These are phyloP conservation scores for Cylindricascospora bacillispora DNA, from an alignment of 1,139 yeast genomes.

Conservation along the genomic window DNA sequence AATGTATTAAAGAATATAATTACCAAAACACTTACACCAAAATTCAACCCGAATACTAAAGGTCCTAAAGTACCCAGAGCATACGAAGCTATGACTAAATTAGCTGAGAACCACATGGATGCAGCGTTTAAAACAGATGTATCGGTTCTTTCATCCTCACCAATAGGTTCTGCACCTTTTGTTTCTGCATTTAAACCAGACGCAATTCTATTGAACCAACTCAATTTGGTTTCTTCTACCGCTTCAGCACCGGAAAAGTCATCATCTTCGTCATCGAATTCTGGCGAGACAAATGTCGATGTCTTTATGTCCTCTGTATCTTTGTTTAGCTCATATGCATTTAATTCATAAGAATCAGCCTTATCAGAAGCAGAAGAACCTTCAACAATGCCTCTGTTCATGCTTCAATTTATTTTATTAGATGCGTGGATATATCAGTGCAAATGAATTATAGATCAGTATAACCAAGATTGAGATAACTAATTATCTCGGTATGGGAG, in stretches of 20 bases:
- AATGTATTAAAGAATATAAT: conserved; percentile 60
- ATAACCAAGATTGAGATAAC: too few species aligned
- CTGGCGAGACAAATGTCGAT: neutral
- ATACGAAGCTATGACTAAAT: conserved; percentile 74
- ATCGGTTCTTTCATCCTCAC: conserved; percentile 35
- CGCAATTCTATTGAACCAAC: conserved; percentile 26
- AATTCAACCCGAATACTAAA: conserved; percentile 34
- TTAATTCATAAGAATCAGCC: too few species aligned
- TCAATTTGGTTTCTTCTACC: conserved; percentile 8
- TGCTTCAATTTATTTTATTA: too few species aligned
- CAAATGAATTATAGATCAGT: too few species aligned
- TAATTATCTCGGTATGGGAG: too few species aligned
- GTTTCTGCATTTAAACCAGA: conserved; percentile 31
- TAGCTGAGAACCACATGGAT: conserved; percentile 86
- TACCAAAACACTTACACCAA: conserved; percentile 52
- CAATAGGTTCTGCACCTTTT: conserved; percentile 35
- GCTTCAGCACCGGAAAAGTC: conserved; percentile 1
- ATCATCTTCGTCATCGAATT: conserved; percentile 1
- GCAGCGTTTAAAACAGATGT: conserved; percentile 56
- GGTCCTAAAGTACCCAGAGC: conserved; percentile 73
- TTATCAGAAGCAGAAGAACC: too few species aligned
- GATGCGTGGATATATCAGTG: too few species aligned
- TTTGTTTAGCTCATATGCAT: neutral
- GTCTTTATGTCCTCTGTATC: conserved; percentile 2
- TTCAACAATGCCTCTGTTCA: too few species aligned